Percentiles rank a stretch among this genome's conserved stretches.
phyloP scores from a whole-genome alignment of 169 alveolate genomes.

The Miamiensis avidus region DNA sequence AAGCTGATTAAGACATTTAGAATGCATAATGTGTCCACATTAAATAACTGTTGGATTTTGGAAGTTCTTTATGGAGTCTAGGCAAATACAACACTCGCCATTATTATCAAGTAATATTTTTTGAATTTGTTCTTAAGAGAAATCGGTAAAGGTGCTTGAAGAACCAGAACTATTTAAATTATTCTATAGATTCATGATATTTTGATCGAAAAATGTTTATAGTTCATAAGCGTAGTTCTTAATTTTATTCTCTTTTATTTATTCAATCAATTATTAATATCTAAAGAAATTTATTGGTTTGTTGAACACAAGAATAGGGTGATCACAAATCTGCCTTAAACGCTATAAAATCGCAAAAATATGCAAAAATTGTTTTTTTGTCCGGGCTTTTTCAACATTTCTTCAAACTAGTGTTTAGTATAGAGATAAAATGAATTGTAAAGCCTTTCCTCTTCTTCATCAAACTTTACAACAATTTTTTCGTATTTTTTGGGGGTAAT shows the following conservation, averaged over 20 bases:
- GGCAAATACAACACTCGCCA: not conserved
- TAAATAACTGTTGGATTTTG: not conserved
- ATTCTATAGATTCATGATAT: too few species aligned
- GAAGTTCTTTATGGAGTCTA: not conserved
- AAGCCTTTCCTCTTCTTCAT: slow-evolving; percentile 10
- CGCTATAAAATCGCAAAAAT: slow-evolving; percentile 69
- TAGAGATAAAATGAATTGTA: slow-evolving; percentile 29
- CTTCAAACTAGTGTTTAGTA: slow-evolving; percentile 53
- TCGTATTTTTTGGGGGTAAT: slow-evolving; percentile 86
- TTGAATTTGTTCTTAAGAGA: too few species aligned
- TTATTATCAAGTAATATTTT: too few species aligned
- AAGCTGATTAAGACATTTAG: not conserved
- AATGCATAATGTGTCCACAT: not conserved
- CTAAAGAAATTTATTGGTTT: slow-evolving; percentile 1
- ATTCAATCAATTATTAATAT: not conserved
- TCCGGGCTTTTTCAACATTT: slow-evolving; percentile 52
- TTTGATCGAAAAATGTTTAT: not conserved
- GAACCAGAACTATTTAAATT: too few species aligned
- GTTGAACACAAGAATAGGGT: slow-evolving; percentile 52
- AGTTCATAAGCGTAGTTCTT: not conserved
- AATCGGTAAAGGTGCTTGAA: too few species aligned
- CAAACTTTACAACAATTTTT: slow-evolving; percentile 13
- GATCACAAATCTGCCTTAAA: slow-evolving; percentile 80
- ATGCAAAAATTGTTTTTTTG: slow-evolving; percentile 66
- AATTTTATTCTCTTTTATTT: not conserved